phyloP scores from a whole-genome alignment of 2,329 filamentous ascomycete genomes.

The Epichloe glyceriae region DNA sequence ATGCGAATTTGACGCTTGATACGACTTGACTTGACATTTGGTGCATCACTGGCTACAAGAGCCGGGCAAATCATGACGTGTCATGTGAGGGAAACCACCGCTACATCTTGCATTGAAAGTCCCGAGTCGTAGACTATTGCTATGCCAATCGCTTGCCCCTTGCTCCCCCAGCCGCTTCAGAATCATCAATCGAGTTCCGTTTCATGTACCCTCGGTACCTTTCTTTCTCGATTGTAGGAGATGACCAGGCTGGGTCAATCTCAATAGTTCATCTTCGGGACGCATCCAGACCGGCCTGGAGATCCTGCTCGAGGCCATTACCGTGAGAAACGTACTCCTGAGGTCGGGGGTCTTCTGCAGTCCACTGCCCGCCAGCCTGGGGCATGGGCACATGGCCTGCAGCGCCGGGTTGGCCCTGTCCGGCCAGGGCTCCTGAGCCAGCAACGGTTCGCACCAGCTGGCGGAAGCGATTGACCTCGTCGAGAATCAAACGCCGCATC shows the following conservation, averaged over 20 bases:
- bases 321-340: conserved; percentile 41
- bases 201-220: background rate
- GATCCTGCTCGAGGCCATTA: conserved; percentile 43
- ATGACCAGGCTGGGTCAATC: no score
- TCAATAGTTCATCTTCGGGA: conserved; percentile 10
- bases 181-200: background rate
- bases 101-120: background rate
- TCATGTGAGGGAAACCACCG: background rate
- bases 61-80: no score
- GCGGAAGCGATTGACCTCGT: conserved; percentile 86
- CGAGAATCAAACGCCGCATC: conserved; percentile 94
- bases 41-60: no score
- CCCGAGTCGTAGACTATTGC: background rate
- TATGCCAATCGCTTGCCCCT: background rate
- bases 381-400: conserved; percentile 40
- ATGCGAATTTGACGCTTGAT: background rate
- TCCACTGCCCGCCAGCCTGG: conserved; percentile 39
- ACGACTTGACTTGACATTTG: background rate
- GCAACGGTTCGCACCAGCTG: conserved; percentile 41
- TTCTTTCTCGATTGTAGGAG: no score
- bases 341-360: conserved; percentile 44
- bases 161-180: no score
- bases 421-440: conserved; percentile 20
- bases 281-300: conserved; percentile 34
- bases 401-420: conserved; percentile 23